Conservation (phyloP, 2,329 filamentous ascomycete genomes). For the Neofusicoccum laricinum region DNA sequence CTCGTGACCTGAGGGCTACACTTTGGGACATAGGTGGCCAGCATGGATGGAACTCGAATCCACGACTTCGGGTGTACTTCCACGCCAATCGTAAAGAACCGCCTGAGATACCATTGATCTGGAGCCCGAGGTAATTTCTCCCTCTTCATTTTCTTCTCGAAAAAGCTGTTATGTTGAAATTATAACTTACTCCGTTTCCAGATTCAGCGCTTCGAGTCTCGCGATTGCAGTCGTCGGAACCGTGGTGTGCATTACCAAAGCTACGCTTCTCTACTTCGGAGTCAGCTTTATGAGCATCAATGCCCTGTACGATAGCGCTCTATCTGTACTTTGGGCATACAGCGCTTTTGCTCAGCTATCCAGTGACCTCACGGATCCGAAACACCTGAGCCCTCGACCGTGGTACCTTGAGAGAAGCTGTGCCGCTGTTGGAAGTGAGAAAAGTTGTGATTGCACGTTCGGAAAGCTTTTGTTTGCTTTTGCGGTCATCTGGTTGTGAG, state of each 20-base stretch:
- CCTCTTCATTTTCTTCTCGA: neutral
- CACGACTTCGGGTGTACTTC: conserved; percentile 21
- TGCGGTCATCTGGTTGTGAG: neutral
- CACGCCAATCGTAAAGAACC: conserved; percentile 22
- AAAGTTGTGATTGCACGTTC: neutral
- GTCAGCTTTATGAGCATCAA: conserved; percentile 13
- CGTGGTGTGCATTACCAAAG: neutral
- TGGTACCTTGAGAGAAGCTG: conserved; percentile 24
- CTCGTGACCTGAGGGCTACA: neutral
- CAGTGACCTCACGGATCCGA: conserved; percentile 20
- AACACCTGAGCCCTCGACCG: conserved; percentile 20
- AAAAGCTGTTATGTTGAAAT: no score
- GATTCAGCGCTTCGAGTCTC: neutral
- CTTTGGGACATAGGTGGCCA: conserved; percentile 3
- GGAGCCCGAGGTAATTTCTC: conserved; percentile 21
- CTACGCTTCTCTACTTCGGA: neutral
- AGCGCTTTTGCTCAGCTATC: conserved; percentile 18
- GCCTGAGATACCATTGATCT: conserved; percentile 21
- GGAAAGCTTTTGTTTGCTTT: neutral
- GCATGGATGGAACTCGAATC: conserved; percentile 22
- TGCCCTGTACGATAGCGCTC: conserved; percentile 21
- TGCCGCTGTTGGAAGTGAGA: neutral
- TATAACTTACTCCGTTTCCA: neutral
- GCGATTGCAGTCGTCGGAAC: neutral
- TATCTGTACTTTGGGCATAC: conserved; percentile 21